phyloP scores from a whole-genome alignment of 2,329 filamentous ascomycete species.

The Macrophomina phaseolina region DNA sequence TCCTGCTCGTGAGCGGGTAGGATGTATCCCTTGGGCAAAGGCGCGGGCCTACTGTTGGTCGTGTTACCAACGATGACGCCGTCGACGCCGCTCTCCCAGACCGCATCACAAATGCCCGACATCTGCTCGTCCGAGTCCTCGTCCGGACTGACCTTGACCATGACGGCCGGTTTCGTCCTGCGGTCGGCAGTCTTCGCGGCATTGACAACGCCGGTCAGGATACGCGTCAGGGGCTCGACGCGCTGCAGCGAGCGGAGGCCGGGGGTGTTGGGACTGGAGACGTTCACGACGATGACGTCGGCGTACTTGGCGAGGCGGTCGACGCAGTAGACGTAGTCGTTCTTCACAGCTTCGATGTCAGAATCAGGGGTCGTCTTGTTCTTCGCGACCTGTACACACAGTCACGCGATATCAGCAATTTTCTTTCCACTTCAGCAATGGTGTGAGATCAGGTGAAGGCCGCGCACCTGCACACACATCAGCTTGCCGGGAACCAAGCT shows the following conservation, averaged over 20 bases:
- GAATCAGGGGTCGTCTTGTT: constrained; percentile 89
- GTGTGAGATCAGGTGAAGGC: constrained; percentile 16
- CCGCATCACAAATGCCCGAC: constrained; percentile 83
- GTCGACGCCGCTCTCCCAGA: constrained; percentile 84
- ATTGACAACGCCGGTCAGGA: constrained; percentile 81
- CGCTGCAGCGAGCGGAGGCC: constrained; percentile 87
- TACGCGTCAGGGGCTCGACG: constrained; percentile 77
- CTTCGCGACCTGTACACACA: constrained; percentile 70
- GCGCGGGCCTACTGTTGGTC: constrained; percentile 78
- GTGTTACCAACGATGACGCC: constrained; percentile 98
- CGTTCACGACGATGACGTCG: constrained; percentile 96
- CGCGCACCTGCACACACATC: constrained; percentile 73
- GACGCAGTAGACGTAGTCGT: constrained; percentile 88
- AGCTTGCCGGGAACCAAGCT: constrained; percentile 76
- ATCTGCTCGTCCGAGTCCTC: constrained; percentile 87
- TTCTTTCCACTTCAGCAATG: background rate
- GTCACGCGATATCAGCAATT: constrained; percentile 9
- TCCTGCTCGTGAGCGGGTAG: constrained; percentile 70
- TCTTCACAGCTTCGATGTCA: constrained; percentile 80
- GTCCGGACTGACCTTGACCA: constrained; percentile 98
- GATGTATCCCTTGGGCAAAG: constrained; percentile 69
- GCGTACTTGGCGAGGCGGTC: constrained; percentile 82
- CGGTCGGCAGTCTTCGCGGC: constrained; percentile 74
- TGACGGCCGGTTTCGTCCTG: constrained; percentile 77
- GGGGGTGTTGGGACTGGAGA: constrained; percentile 95